Base-by-base conservation (phyloP, 2,329 filamentous ascomycete species). In the Pestalotiopsis fici region DNA sequence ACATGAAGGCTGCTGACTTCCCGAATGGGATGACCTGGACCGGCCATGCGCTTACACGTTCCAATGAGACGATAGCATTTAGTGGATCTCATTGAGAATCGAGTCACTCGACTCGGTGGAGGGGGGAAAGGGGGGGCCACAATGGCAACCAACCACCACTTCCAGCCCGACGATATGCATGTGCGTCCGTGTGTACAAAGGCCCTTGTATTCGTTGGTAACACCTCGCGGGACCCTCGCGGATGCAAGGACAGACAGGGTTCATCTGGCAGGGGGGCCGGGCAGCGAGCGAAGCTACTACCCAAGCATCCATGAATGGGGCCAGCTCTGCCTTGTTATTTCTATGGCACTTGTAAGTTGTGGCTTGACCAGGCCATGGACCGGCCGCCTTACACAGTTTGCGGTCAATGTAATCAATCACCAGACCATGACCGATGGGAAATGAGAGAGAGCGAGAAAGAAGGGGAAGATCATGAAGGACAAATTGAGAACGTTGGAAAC, bases 31-130 rank as follows among this genome's bases (percentile, higher is more conserved):
- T 72, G 69, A 72, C 72, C 72, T 67, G 69, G 71, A 69, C 70
- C 69, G 70, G 69, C 72, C 69, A 69, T 85, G 83, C 82, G 83
- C 83, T 85, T 83, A 83, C 75, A 80, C 75, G 75, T 75, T 72
- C 83, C 83, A 84, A 85, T 84, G 75, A 79, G 76, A 73, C 71
- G 25, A 72, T 75, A 75, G 72, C 71, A 69, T 72, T 74, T 68
- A 67, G 72, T 73, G 75, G 74, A 70, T 59, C 68, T 66, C 43
- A 50, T 50, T 50, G 43, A 4, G 71, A 67, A 67, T 73, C 71
- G 69, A 74, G 72, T 73, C 73, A 73, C 70, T 54, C 50, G 62
- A 54, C 67, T 50, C 57, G 23, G n/a, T 37, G 27, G 28, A 31
- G 11, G 57, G n/a, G 57, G 55, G 55, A 21, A n/a, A 6, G 43